A percentile compares a stretch with the other conserved stretches of the same genome.
Conservation (phyloP, 345 rosid species). For the Arabis alpina region DNA sequence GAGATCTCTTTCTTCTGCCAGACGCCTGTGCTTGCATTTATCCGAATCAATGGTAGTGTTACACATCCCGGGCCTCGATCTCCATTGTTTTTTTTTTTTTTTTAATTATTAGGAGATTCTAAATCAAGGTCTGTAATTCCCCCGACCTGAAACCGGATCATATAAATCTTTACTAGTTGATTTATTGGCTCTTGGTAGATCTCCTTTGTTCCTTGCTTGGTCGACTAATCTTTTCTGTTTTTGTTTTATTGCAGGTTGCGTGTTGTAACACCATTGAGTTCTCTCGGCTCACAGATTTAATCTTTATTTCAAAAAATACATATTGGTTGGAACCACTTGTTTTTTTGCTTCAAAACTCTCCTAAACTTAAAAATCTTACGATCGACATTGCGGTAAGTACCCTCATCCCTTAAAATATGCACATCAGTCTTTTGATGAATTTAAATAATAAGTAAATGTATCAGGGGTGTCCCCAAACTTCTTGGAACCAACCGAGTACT, state of each 20-base stretch:
- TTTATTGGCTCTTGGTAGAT: too few species aligned
- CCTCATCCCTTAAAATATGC: neutral
- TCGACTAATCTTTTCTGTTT: neutral
- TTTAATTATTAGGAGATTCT: too few species aligned
- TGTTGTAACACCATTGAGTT: neutral
- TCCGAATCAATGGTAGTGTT: neutral
- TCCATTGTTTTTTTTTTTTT: too few species aligned
- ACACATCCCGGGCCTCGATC: too few species aligned
- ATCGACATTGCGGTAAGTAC: neutral
- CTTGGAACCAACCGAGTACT: neutral
- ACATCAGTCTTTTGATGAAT: slow-evolving; percentile 2
- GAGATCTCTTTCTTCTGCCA: neutral
- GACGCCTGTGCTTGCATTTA: neutral
- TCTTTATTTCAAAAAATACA: too few species aligned
- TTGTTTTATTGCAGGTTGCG: neutral
- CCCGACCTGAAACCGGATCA: too few species aligned
- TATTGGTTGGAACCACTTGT: neutral
- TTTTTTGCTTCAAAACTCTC: neutral
- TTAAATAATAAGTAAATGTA: neutral
- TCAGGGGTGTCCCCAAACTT: neutral
- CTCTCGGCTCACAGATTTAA: neutral
- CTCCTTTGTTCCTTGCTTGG: neutral
- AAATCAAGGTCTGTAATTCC: too few species aligned
- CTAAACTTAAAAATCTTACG: neutral
- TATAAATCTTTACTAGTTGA: too few species aligned